Evolutionary conservation across 2,329 filamentous ascomycete genomes (phyloP).

Genomic region (Xylariaceae sp.): DNA sequence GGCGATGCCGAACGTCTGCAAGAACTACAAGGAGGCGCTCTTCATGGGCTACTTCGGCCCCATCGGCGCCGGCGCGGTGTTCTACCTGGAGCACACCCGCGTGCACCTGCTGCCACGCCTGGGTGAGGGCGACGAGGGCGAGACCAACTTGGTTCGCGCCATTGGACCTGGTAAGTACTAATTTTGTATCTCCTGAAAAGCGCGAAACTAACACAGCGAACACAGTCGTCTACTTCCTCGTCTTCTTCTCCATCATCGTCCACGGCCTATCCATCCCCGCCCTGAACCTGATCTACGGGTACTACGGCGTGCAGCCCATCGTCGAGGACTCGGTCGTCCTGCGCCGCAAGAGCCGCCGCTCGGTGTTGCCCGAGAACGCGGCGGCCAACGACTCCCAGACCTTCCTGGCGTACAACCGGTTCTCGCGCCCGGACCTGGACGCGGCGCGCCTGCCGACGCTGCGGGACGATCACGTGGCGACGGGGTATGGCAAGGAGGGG

Average conservation of each 20-base stretch:
- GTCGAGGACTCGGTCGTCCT: slow-evolving; percentile 39
- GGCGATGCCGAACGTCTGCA: slow-evolving; percentile 47
- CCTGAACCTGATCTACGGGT: slow-evolving; percentile 35
- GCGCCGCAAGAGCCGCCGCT: too few relatives aligned
- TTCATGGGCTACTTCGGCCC: slow-evolving; percentile 72
- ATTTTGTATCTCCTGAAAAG: too few relatives aligned
- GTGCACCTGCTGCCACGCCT: slow-evolving; percentile 33
- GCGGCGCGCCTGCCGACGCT: too few relatives aligned
- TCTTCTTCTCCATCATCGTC: slow-evolving; percentile 38
- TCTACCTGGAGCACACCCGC: slow-evolving; percentile 57
- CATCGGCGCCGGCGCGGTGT: slow-evolving; percentile 72
- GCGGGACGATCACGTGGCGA: too few relatives aligned
- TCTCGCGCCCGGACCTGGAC: too few relatives aligned
- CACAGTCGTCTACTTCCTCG: slow-evolving; percentile 37
- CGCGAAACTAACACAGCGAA: too few relatives aligned
- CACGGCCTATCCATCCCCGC: slow-evolving; percentile 45
- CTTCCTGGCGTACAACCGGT: too few relatives aligned
- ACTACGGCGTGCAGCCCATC: slow-evolving; percentile 35
- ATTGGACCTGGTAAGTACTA: slow-evolving; percentile 29
- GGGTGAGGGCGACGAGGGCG: slow-evolving; percentile 10
- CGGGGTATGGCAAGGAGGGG: too few relatives aligned
- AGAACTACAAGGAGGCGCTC: slow-evolving; percentile 52
- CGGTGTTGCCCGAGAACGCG: too few relatives aligned
- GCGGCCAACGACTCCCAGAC: too few relatives aligned
- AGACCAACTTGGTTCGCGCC: slow-evolving; percentile 30